Evolutionary conservation across 2,329 filamentous ascomycete species (phyloP), one percentile per base, ranked within the genome.

Genomic region (Decorospora gaudefroyi): DNA sequence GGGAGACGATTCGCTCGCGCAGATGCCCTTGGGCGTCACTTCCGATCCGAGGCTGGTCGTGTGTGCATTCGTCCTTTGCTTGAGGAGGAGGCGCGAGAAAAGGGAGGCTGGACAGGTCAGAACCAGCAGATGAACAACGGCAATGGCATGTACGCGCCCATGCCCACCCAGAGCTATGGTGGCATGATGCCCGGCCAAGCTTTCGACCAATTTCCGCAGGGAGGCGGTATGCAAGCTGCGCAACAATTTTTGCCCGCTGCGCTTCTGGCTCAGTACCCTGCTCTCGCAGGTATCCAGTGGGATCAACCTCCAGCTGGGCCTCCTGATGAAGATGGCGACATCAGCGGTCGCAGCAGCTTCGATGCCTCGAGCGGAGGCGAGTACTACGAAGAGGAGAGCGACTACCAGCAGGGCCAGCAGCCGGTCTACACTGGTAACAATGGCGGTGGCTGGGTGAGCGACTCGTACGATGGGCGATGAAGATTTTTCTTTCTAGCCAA

Each of bases 11-110:
- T 99, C 70, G 93, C 93, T 11, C 88, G 93, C 59, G 93, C 93
- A 4, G 93, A 99, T 74, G 93, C 93, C 4, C 78, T 99, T 2
- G 93, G 93, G 2, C 83, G 91, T 8, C 93, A 96, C 73, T 99
- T 99, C 76, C 82, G 93, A 39, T 96, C 90, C 2, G 93, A 99
- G 74, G 93, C 93, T 2, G 93, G 93, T 5, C 83, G 93, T 21
- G 88, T 96, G 39, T 99, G 93, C 67, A 99, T 99, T 72, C 96
- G 95, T 60, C 91, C 93, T n/a, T 75, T 99, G 9, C 79, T 99
- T 1, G 93, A 99, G 54, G 93, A 99, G 72, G 93, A 99, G 75
- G 87, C 90, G 62, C 79, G 90, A 22, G 88, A 95, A 62, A 84
- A 87, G 32, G 75, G 80, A 18, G 87, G 80, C 85, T 68, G 86